Percentiles rank a stretch among this genome's conserved stretches.
Conservation (phyloP, 108 stramenopile species). For the Fragilaria crotonensis region DNA sequence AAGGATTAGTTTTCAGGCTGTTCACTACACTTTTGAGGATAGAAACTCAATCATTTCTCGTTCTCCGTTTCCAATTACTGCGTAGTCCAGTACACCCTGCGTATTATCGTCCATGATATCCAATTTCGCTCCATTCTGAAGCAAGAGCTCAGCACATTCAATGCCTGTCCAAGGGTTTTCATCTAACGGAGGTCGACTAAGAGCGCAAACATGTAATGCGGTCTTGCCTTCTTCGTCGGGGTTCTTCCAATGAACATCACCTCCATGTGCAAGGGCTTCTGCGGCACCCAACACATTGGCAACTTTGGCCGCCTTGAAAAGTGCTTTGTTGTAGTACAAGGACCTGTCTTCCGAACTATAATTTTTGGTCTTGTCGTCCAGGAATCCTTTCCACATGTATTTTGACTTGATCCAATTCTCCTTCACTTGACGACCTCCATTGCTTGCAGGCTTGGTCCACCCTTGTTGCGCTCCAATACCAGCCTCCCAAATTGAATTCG, state of each 20-base stretch:
- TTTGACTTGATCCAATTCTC: constrained; percentile 89
- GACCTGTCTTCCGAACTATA: constrained; percentile 46
- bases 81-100: constrained; percentile 63
- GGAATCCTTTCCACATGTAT: constrained; percentile 82
- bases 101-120: constrained; percentile 40
- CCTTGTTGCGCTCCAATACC: constrained; percentile 68
- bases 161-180: constrained; percentile 56
- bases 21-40: constrained; percentile 1
- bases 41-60: constrained; percentile 76
- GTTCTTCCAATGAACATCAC: constrained; percentile 66
- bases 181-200: constrained; percentile 19
- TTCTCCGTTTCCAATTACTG: constrained; percentile 50
- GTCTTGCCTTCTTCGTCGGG: constrained; percentile 46
- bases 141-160: constrained; percentile 70
- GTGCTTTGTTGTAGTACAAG: constrained; percentile 47
- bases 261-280: constrained; percentile 69
- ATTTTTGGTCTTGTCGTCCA: constrained; percentile 46
- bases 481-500: constrained; percentile 79
- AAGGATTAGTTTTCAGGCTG: too few species aligned
- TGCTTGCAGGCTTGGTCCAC: constrained; percentile 61
- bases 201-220: constrained; percentile 53
- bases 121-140: constrained; percentile 74
- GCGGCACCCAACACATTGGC: constrained; percentile 52
- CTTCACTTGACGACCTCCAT: constrained; percentile 48
- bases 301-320: constrained; percentile 55